These are phyloP conservation scores for Cutaneotrichosporon curvatum DNA, from an alignment of 1,284 basidiomycete genomes.

Conservation along the genomic window DNA sequence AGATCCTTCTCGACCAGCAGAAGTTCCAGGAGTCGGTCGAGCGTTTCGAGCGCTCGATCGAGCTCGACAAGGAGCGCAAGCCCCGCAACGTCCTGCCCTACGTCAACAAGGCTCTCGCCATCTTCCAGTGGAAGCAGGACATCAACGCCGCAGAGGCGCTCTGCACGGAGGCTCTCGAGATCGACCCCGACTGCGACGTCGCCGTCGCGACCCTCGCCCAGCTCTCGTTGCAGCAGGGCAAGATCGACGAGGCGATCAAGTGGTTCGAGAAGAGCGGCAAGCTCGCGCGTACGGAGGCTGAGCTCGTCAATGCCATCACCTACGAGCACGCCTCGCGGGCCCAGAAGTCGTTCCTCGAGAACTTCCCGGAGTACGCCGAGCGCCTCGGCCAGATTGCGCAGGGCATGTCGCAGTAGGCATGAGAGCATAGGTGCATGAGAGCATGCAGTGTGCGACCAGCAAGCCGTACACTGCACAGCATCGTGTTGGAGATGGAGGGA, in stretches of 20 bases:
- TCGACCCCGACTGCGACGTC: constrained; percentile 92
- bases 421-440: not conserved
- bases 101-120: constrained; percentile 92
- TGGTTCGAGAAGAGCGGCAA: constrained; percentile 81
- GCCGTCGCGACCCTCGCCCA: constrained; percentile 95
- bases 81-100: constrained; percentile 81
- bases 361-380: constrained; percentile 70
- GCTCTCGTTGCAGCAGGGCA: constrained; percentile 82
- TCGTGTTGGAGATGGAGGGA: not conserved
- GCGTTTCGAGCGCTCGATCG: constrained; percentile 88
- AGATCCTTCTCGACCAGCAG: constrained; percentile 87
- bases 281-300: constrained; percentile 83
- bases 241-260: constrained; percentile 76
- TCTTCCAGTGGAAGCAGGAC: constrained; percentile 96
- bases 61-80: constrained; percentile 65
- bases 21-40: constrained; percentile 86
- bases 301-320: constrained; percentile 80
- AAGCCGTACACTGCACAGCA: not conserved
- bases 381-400: constrained; percentile 46
- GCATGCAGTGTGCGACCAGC: not conserved
- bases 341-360: constrained; percentile 70
- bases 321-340: constrained; percentile 67
- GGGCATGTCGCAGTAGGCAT: constrained; percentile 24
- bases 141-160: constrained; percentile 71
- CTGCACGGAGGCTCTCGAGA: constrained; percentile 76